phyloP scores from a whole-genome alignment of 371 early-diverging fungal species.

The Rhizopus sp. region DNA sequence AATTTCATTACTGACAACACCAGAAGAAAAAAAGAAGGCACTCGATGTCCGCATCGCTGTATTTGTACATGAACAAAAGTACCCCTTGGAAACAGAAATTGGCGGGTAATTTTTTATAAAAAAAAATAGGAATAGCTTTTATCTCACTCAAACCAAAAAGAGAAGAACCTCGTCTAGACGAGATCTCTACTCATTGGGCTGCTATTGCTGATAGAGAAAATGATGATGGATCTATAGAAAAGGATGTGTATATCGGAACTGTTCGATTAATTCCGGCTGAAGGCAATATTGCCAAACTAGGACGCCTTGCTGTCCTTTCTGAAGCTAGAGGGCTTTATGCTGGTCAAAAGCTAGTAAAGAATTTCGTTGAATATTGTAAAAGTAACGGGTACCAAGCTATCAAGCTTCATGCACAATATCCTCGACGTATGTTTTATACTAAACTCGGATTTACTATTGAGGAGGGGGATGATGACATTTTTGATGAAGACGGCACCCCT shows the following conservation, averaged over 20 bases:
- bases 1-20: constrained; percentile 6
- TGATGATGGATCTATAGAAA: constrained; percentile 10
- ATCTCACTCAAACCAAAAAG: background rate
- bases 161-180: constrained; percentile 18
- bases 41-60: constrained; percentile 42
- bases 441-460: constrained; percentile 43
- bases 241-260: constrained; percentile 32
- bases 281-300: constrained; percentile 31
- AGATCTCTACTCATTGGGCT: constrained; percentile 27
- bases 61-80: constrained; percentile 49
- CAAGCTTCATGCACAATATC: constrained; percentile 38
- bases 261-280: constrained; percentile 22
- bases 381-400: constrained; percentile 20
- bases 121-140: background rate
- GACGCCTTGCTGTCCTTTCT: constrained; percentile 43
- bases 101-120: constrained; percentile 35
- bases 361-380: constrained; percentile 22
- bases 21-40: constrained; percentile 28
- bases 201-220: constrained; percentile 21
- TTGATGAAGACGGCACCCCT: constrained; percentile 46
- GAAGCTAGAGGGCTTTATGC: constrained; percentile 40
- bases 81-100: constrained; percentile 35
- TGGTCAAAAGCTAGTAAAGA: constrained; percentile 33
- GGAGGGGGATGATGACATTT: constrained; percentile 34
- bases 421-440: constrained; percentile 45